Base-by-base conservation (phyloP, 371 early-diverging fungal genomes). In the Mucor piriformis region DNA sequence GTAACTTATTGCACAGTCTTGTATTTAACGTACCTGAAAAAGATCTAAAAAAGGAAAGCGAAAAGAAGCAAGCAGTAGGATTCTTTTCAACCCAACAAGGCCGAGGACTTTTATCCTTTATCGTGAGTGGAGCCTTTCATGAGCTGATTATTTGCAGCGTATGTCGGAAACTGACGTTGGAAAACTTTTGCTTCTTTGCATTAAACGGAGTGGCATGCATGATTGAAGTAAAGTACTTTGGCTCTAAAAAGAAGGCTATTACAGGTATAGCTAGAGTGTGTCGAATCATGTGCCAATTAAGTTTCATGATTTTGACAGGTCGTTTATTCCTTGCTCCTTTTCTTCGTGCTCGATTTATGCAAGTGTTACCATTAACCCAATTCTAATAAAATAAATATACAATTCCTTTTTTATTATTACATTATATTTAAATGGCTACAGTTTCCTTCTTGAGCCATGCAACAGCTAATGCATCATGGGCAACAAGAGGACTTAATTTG, bases 401-500 rank as follows among this genome's bases (percentile, higher is more conserved):
- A n/a, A n/a, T n/a, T n/a, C n/a, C n/a, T n/a, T n/a, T n/a, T n/a
- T n/a, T n/a, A n/a, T n/a, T n/a, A n/a, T n/a, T n/a, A n/a, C n/a
- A n/a, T n/a, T n/a, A n/a, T n/a, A n/a, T 59, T 74, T 80, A 77
- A 46, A 85, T 67, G 8, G 84, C 71, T 16, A 51, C 48, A 4
- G 92, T 88, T 54, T 92, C 90, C 35, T 84, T 81, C 73, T 88
- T 73, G 33, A 97, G 77, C 96, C 96, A 96, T 52, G 84, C 81
- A 57, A 77, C 77, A 7, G 81, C 92, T 21, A 81, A 67, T 25
- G 82, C 75, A 53, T 83, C 87, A 53, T 83, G 69, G 50, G 83
- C 75, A 54, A 98, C 62, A 29, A 91, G 73, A 27, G 94, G 94
- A 18, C 82, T 71, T 12, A 98, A 84, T 70, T 88, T 91, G 34